Evolutionary conservation across 2,329 filamentous ascomycete species (phyloP).

Genomic region (Stagonosporopsis vannaccii): DNA sequence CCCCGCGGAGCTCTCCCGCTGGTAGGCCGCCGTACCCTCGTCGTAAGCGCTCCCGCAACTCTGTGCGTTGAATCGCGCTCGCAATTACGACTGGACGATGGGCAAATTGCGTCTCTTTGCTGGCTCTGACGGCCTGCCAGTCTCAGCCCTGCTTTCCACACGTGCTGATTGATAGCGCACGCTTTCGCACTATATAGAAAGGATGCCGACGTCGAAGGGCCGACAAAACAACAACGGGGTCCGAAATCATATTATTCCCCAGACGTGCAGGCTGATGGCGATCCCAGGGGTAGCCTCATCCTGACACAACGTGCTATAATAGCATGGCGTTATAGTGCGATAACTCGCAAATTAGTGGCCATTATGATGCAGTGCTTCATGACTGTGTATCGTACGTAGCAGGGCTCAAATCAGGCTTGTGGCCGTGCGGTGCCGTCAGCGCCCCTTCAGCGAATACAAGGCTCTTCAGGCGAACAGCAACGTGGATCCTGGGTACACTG

Average conservation of each 20-base stretch:
- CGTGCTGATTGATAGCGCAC: neutral
- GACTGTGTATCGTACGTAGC: neutral
- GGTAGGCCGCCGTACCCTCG: neutral
- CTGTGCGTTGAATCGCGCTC: neutral
- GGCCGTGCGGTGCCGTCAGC: too few species aligned
- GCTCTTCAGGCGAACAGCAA: neutral
- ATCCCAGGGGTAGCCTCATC: neutral
- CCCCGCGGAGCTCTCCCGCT: slow-evolving; percentile 6
- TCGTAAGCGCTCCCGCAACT: slow-evolving; percentile 3
- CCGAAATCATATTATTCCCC: neutral
- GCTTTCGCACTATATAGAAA: slow-evolving; percentile 2
- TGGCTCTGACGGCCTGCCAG: neutral
- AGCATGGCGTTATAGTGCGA: neutral
- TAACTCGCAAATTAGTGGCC: neutral
- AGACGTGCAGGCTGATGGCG: neutral
- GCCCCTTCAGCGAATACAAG: too few species aligned
- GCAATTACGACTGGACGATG: neutral
- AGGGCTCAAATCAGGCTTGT: neutral
- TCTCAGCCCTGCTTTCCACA: neutral
- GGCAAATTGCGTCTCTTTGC: neutral
- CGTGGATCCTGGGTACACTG: neutral
- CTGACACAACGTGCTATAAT: neutral
- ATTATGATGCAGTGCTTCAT: neutral
- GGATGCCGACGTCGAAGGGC: slow-evolving; percentile 1
- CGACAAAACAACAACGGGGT: neutral